phyloP scores from a whole-genome alignment of 805 yeast species.

The Candida montana region DNA sequence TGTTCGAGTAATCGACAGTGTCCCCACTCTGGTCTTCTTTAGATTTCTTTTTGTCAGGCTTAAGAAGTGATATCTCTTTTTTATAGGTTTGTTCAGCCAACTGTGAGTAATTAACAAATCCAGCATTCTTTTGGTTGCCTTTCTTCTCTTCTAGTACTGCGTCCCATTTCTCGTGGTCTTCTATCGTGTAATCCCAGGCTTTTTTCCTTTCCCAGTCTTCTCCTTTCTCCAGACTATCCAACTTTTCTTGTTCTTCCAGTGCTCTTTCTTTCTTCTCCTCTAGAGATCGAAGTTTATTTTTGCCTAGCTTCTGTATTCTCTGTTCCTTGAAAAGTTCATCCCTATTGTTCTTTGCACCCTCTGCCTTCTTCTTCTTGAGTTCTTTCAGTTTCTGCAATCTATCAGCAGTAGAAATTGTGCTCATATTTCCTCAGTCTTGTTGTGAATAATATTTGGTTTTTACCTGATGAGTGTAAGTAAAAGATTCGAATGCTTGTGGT shows the following conservation, averaged over 20 bases:
- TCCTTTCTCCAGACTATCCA: conserved; percentile 27
- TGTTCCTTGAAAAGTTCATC: conserved; percentile 34
- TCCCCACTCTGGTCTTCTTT: conserved; percentile 22
- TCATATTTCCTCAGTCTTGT: not conserved
- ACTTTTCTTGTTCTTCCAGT: conserved; percentile 30
- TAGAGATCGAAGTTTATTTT: conserved; percentile 22
- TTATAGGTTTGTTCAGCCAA: conserved; percentile 58
- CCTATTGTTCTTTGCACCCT: conserved; percentile 28
- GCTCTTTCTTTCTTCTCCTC: conserved; percentile 32
- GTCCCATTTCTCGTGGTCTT: conserved; percentile 63
- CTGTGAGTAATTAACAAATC: conserved; percentile 44
- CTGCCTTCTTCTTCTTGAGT: conserved; percentile 26
- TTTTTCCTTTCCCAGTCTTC: conserved; percentile 37
- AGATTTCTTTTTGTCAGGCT: conserved; percentile 34
- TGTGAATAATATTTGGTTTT: too few relatives aligned
- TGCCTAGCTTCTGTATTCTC: conserved; percentile 22
- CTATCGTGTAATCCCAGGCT: conserved; percentile 54
- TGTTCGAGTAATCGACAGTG: conserved; percentile 23
- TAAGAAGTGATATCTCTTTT: conserved; percentile 41
- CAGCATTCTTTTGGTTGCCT: conserved; percentile 28
- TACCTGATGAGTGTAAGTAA: too few relatives aligned
- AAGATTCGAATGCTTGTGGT: too few relatives aligned
- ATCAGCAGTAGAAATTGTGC: conserved; percentile 2
- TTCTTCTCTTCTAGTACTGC: conserved; percentile 29
- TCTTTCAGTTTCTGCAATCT: conserved; percentile 23